Evolutionary conservation across 257 asterid genomes (phyloP).

Genomic region (Penstemon eatonii): DNA sequence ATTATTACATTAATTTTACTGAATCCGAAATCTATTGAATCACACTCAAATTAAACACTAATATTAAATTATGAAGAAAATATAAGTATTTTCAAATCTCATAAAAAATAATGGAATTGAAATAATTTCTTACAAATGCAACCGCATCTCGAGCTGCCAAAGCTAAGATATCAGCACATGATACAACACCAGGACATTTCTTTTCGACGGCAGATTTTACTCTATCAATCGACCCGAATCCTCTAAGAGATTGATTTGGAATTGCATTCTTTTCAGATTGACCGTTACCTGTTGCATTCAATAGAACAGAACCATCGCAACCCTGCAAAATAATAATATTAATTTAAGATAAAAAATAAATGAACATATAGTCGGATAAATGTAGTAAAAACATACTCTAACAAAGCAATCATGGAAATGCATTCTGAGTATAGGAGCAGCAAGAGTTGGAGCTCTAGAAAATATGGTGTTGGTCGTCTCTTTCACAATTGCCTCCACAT

Average conservation of each 20-base stretch:
- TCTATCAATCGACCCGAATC: slow-evolving; percentile 46
- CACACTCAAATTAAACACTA: too few species aligned
- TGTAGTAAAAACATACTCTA: slow-evolving; percentile 26
- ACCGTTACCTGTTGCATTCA: slow-evolving; percentile 28
- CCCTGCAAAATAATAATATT: slow-evolving; percentile 32
- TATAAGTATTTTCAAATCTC: too few species aligned
- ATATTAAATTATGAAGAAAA: too few species aligned
- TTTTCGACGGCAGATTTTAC: slow-evolving; percentile 49
- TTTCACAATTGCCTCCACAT: slow-evolving; percentile 38
- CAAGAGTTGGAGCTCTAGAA: slow-evolving; percentile 34
- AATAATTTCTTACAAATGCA: slow-evolving; percentile 6
- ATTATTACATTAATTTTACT: too few species aligned
- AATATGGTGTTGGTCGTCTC: slow-evolving; percentile 31
- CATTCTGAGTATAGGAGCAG: slow-evolving; percentile 45
- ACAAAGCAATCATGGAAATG: slow-evolving; percentile 61
- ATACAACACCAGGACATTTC: slow-evolving; percentile 47
- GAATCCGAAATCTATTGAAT: too few species aligned
- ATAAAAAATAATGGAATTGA: too few species aligned
- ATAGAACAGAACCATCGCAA: slow-evolving; percentile 54
- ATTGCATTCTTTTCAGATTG: slow-evolving; percentile 45
- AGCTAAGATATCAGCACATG: slow-evolving; percentile 55
- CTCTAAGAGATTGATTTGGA: slow-evolving; percentile 51
- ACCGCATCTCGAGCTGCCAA: slow-evolving; percentile 46
- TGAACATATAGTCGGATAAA: too few species aligned
- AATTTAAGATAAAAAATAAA: not conserved